Percentiles rank a stretch among this genome's conserved stretches.
These are phyloP conservation scores for Fraxinus baroniana DNA, from an alignment of 305 asterid species.

Conservation along the genomic window DNA sequence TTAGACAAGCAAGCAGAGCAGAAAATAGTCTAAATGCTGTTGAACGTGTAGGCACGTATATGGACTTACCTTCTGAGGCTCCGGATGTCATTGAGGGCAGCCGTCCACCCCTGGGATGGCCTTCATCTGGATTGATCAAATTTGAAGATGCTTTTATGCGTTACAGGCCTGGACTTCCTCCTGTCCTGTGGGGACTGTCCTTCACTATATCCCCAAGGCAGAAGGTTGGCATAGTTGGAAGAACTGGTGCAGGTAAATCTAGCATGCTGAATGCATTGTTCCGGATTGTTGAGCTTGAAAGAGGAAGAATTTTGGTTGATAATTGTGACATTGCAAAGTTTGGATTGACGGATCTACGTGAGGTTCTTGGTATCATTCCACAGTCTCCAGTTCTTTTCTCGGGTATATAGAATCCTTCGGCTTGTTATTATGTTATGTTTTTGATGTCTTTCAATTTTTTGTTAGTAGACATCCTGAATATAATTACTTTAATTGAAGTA, in stretches of 20 bases:
- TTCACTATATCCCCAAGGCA: conserved; percentile 66
- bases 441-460: background rate
- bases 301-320: conserved; percentile 79
- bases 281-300: conserved; percentile 81
- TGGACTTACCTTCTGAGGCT: conserved; percentile 87
- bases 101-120: conserved; percentile 97
- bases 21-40: conserved; percentile 95
- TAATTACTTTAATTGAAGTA: background rate
- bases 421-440: background rate
- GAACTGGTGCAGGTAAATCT: conserved; percentile 99
- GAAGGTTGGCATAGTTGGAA: conserved; percentile 91
- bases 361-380: conserved; percentile 90
- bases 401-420: conserved; percentile 42
- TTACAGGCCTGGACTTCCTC: conserved; percentile 86
- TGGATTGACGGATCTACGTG: conserved; percentile 82
- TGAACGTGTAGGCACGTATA: conserved; percentile 82
- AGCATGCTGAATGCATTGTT: conserved; percentile 95
- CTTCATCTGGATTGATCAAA: conserved; percentile 64
- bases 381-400: conserved; percentile 96
- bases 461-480: background rate
- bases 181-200: conserved; percentile 78
- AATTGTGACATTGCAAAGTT: conserved; percentile 66
- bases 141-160: conserved; percentile 76
- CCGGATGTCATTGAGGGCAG: conserved; percentile 60
- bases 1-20: conserved; percentile 87